Evolutionary conservation across 441 rosid species (phyloP), one percentile per base, ranked within the genome.

Genomic region (Croton laevigatus): DNA sequence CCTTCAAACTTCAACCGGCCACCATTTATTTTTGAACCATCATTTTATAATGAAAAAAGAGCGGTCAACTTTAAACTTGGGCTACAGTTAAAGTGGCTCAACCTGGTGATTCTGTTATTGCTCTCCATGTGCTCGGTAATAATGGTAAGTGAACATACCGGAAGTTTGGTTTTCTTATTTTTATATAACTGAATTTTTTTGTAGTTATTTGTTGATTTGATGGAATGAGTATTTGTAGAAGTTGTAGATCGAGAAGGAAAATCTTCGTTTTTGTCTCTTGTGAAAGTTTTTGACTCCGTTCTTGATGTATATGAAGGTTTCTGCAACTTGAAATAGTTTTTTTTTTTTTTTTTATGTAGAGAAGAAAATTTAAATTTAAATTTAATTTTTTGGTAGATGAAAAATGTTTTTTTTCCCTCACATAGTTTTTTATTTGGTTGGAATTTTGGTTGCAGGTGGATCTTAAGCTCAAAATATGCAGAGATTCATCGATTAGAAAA

Each of bases 241-340:
- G 83, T 88, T 60, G 86, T 87, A 52, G 86, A 87, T 84, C 88
- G 84, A 71, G 91, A 86, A 49, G 98, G 97, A 55, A 89, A 84
- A 71, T 77, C 99, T 58, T 87, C 98, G 68, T 82, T 89, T 65
- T 78, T 94, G 13, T 87, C 94, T 32, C 85, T 94, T 42, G 94
- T 92, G 67, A 85, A 81, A 77, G 82, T 83, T 40, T 92, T 94
- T 71, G 99, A 94, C 79, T 87, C 88, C 55, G 79, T 88, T 81
- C 86, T 94, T 54, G 87, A 86, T 19, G 96, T 90, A 4, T 91
- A 85, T 68, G 96, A 94, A 84, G 97, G 99, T 71, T 90, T 94
- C 91, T 94, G 99, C 87, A 89, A 92, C 82, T 81, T 94, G 76
- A 94, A 89, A 74, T 97, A 90, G 98, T 98, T 81, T 65, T 8